Conservation (phyloP, 768 basidiomycete genomes). For the Boletus subcaerulescens region DNA sequence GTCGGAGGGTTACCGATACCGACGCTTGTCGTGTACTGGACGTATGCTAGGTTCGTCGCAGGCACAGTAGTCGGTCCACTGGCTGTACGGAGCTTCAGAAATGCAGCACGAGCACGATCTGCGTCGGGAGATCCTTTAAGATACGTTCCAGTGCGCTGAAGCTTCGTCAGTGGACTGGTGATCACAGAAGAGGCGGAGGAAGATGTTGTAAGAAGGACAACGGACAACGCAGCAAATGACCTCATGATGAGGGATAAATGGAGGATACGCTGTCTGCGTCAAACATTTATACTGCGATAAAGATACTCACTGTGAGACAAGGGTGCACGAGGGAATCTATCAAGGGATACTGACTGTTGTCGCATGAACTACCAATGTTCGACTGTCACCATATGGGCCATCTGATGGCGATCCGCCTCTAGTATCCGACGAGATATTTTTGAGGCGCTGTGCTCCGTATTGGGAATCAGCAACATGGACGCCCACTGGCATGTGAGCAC, state of each 20-base stretch:
- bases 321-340: not conserved
- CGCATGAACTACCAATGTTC: not conserved
- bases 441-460: too few species aligned
- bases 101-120: constrained; percentile 15
- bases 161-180: constrained; percentile 12
- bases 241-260: constrained; percentile 7
- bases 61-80: constrained; percentile 14
- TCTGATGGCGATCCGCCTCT: too few species aligned
- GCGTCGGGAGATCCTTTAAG: constrained; percentile 18
- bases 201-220: constrained; percentile 5
- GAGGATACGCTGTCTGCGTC: not conserved
- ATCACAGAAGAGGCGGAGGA: not conserved
- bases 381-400: too few species aligned
- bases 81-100: constrained; percentile 1
- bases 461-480: too few species aligned
- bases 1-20: constrained; percentile 28
- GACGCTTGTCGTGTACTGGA: constrained; percentile 20
- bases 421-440: too few species aligned
- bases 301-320: not conserved
- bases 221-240: constrained; percentile 6
- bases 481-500: too few species aligned
- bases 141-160: constrained; percentile 10
- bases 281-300: not conserved
- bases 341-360: not conserved
- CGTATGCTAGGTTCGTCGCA: constrained; percentile 11